These are phyloP conservation scores for Ilyonectria destructans DNA, from an alignment of 2,329 filamentous ascomycete species.

Conservation along the genomic window DNA sequence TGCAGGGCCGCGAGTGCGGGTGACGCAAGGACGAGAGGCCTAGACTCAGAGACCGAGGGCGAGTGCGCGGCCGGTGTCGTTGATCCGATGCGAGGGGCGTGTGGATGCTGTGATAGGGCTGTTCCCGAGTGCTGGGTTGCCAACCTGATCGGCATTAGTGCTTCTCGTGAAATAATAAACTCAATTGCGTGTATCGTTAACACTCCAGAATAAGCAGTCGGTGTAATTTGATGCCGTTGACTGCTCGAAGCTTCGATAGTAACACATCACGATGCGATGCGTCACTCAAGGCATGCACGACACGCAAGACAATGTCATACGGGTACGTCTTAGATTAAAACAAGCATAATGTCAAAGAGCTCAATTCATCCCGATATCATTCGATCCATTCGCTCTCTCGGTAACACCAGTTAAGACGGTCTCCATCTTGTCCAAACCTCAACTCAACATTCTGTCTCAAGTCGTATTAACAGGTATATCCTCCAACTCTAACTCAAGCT, in stretches of 20 bases:
- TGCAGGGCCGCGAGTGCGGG: slow-evolving; percentile 18
- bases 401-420: not conserved
- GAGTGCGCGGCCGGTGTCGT: slow-evolving; percentile 5
- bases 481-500: slow-evolving; percentile 13
- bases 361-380: not conserved
- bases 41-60: no score
- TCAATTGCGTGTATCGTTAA: not conserved
- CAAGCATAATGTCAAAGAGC: not conserved
- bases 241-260: not conserved
- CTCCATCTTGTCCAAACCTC: not conserved
- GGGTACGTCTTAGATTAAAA: not conserved
- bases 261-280: not conserved
- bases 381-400: not conserved
- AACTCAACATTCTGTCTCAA: not conserved
- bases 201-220: not conserved
- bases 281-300: not conserved
- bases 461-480: not conserved
- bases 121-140: not conserved
- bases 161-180: not conserved
- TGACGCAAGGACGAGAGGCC: slow-evolving; percentile 6
- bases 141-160: not conserved
- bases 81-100: not conserved
- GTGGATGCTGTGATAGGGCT: not conserved
- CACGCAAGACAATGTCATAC: not conserved
- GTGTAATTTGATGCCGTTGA: not conserved